These are phyloP conservation scores for Penicillium crystallinum DNA, from an alignment of 495 filamentous ascomycete genomes.

Conservation along the genomic window DNA sequence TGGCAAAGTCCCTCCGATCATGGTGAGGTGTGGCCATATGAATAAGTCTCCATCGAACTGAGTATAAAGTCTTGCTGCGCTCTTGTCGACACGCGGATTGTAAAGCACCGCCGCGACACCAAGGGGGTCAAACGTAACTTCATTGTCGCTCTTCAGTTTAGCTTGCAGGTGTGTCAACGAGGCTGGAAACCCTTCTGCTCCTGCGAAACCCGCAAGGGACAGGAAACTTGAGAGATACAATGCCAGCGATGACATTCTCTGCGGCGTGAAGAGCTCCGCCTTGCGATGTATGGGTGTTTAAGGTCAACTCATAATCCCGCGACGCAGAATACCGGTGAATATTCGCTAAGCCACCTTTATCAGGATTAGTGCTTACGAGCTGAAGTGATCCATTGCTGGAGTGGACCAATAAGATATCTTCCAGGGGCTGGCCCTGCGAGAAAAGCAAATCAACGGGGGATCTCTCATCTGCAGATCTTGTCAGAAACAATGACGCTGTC, in stretches of 20 bases:
- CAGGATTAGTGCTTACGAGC: neutral
- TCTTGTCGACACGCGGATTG: conserved; percentile 24
- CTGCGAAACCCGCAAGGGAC: neutral
- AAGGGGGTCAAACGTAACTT: conserved; percentile 28
- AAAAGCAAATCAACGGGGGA: no score
- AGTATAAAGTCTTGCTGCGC: conserved; percentile 25
- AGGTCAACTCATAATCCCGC: neutral
- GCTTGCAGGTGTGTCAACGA: neutral
- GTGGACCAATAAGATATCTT: no score
- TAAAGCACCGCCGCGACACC: conserved; percentile 27
- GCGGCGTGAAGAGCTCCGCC: no score
- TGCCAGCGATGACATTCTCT: neutral
- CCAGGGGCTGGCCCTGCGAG: no score
- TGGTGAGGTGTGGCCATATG: conserved; percentile 29
- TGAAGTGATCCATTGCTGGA: no score
- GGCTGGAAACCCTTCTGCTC: neutral
- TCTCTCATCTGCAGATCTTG: no score
- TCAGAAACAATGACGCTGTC: no score
- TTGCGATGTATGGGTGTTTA: no score
- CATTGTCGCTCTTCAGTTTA: conserved; percentile 5
- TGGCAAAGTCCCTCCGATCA: conserved; percentile 26
- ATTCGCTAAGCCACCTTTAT: neutral
- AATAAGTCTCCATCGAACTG: conserved; percentile 24
- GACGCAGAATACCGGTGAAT: neutral
- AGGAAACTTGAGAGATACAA: neutral